Evolutionary conservation across 2,329 filamentous ascomycete species (phyloP), one percentile per base, ranked within the genome.

Genomic region (Acrocalymma vagum): DNA sequence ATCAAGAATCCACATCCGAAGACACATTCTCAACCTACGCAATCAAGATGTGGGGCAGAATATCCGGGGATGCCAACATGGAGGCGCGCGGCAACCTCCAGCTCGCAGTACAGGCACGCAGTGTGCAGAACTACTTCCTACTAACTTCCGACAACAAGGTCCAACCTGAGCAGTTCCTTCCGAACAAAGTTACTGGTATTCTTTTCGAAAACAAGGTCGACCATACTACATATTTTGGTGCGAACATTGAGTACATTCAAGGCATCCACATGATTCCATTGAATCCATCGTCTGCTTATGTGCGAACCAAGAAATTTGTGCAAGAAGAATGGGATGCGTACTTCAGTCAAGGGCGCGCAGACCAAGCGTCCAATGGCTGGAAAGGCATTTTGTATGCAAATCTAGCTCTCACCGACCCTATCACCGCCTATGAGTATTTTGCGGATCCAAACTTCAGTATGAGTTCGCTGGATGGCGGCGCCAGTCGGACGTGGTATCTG

Each of bases 201-300:
- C 68, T 96, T 9, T 97, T 97, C 59, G 94, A 97, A 73, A 97
- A 97, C 76, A 99, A 99, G 71, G 81, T 92, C 42, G 90, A 99
- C 67, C 92, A 97, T 70, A 88, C 88, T 4, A 71, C 94, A 1
- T 97, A 92, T 71, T 99, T 99, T 62, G 90, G 91, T 26, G 70
- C 38, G 8, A 65, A 67, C 15, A 43, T 73, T 4, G 89, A 95
- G 72, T 91, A 83, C 59, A 82, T 95, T 33, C 75, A 86, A 62
- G 83, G 68, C 36, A 94, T 95, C 55, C 88, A 94, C 70, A 94
- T 95, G 89, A 80, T 95, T 27, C 90, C 90, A 0, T 73, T 93
- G 24, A 79, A 89, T 40, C 85, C 90, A 2, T 78, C 81, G 43
- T 87, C 87, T 1, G 78, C 87, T 5, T 84, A 90, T 46, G 84